Conservation (phyloP, 2,329 filamentous ascomycete genomes). For the Aspergillus spinulosporus region DNA sequence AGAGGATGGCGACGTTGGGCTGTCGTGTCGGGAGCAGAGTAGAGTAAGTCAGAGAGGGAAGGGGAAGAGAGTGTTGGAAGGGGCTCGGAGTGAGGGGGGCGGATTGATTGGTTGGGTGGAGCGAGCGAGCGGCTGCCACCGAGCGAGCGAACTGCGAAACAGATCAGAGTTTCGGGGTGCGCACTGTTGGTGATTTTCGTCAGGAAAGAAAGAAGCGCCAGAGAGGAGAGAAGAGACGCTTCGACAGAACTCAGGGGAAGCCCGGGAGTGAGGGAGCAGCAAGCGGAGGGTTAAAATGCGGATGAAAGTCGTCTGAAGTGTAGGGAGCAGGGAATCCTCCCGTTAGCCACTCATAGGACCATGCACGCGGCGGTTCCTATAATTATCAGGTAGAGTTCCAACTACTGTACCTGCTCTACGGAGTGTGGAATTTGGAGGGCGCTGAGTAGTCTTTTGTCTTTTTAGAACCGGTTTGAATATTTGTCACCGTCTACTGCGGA, state of each 20-base stretch:
- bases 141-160: constrained; percentile 24
- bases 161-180: constrained; percentile 19
- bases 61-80: constrained; percentile 12
- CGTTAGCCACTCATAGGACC: not conserved
- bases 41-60: constrained; percentile 12
- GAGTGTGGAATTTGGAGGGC: too few species aligned
- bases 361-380: not conserved
- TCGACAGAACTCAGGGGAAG: not conserved
- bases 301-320: not conserved
- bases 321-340: not conserved
- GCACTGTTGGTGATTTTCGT: not conserved
- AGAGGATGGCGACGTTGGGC: constrained; percentile 14
- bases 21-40: constrained; percentile 6
- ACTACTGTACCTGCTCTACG: too few species aligned
- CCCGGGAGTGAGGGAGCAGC: not conserved
- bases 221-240: not conserved
- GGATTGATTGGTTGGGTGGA: constrained; percentile 23
- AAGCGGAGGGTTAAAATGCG: not conserved
- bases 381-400: not conserved
- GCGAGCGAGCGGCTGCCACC: constrained; percentile 31
- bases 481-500: not conserved
- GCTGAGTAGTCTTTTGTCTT: not conserved
- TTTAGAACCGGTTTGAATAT: not conserved
- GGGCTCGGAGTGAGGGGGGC: constrained; percentile 12
- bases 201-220: constrained; percentile 2